Evolutionary conservation across 2,329 filamentous ascomycete genomes (phyloP).

Genomic region (Neonectria sp.): DNA sequence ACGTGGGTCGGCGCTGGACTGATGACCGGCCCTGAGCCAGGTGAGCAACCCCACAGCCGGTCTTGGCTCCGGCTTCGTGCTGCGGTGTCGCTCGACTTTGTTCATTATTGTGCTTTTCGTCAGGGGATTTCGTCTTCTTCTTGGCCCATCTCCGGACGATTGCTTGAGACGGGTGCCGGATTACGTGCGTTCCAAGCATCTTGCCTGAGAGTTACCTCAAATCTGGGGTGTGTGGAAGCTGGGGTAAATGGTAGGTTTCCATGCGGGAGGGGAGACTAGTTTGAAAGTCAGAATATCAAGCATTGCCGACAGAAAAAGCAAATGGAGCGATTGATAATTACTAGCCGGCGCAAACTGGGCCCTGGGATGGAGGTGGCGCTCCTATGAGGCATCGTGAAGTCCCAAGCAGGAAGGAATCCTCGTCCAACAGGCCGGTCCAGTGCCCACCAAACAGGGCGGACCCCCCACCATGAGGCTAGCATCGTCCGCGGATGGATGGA

Average conservation of each 20-base stretch:
- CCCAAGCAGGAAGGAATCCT: constrained; percentile 37
- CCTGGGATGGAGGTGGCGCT: constrained; percentile 29
- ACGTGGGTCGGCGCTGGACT: constrained; percentile 32
- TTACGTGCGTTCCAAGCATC: not conserved
- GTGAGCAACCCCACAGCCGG: constrained; percentile 42
- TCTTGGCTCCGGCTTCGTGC: constrained; percentile 33
- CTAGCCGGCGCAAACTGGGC: constrained; percentile 29
- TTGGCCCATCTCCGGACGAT: constrained; percentile 21
- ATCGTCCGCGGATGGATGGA: constrained; percentile 39
- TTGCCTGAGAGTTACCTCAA: constrained; percentile 22
- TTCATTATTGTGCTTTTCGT: constrained; percentile 16
- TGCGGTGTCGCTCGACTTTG: constrained; percentile 34
- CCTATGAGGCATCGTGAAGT: constrained; percentile 46
- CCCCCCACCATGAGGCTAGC: constrained; percentile 39
- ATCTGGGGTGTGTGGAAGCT: constrained; percentile 44
- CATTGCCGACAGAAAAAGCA: constrained; percentile 34
- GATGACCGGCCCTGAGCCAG: constrained; percentile 23
- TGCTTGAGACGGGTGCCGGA: not conserved
- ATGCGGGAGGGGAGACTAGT: constrained; percentile 36
- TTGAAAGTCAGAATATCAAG: constrained; percentile 19
- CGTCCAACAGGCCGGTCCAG: constrained; percentile 30
- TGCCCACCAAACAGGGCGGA: constrained; percentile 16
- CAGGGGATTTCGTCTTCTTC: constrained; percentile 9
- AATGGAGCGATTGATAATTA: constrained; percentile 29
- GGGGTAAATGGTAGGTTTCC: constrained; percentile 38